Evolutionary conservation across 805 yeast species (phyloP).

Genomic region (Komagataella kurtzmanii): DNA sequence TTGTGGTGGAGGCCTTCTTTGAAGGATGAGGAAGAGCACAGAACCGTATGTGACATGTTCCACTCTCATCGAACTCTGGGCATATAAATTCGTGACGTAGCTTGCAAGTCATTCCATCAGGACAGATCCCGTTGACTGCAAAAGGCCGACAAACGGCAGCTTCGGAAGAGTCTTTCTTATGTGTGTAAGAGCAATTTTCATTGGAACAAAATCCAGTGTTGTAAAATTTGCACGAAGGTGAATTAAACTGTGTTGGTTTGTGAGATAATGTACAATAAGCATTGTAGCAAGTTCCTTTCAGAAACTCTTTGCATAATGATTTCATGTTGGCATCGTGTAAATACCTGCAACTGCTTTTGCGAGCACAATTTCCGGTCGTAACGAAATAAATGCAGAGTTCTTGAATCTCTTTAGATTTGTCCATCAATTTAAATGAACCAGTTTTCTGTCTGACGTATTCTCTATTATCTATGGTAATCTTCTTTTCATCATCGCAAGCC

Average conservation of each 20-base stretch:
- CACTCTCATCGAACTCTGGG: conserved; percentile 58
- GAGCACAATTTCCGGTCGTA: conserved; percentile 36
- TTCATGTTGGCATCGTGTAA: conserved; percentile 36
- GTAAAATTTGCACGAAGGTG: conserved; percentile 43
- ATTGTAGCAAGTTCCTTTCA: conserved; percentile 32
- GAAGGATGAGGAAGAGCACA: conserved; percentile 41
- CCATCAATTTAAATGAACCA: not conserved
- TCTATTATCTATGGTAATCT: conserved; percentile 3
- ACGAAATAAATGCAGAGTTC: conserved; percentile 15
- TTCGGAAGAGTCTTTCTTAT: conserved; percentile 28
- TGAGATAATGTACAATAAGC: conserved; percentile 45
- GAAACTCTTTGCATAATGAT: conserved; percentile 38
- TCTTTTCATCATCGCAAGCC: conserved; percentile 1
- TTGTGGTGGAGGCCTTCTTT: conserved; percentile 6
- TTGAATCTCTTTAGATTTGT: conserved; percentile 21
- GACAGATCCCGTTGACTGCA: conserved; percentile 58
- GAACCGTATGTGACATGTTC: conserved; percentile 38
- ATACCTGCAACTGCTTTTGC: conserved; percentile 37
- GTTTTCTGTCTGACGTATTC: not conserved
- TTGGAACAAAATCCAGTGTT: conserved; percentile 34
- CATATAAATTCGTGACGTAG: conserved; percentile 48
- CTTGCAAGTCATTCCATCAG: conserved; percentile 41
- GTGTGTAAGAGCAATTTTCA: conserved; percentile 35
- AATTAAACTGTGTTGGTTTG: conserved; percentile 40
- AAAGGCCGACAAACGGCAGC: conserved; percentile 44